Base-by-base conservation (phyloP, 192 early-diverging fungal species). In the Entophlyctis luteolus region DNA sequence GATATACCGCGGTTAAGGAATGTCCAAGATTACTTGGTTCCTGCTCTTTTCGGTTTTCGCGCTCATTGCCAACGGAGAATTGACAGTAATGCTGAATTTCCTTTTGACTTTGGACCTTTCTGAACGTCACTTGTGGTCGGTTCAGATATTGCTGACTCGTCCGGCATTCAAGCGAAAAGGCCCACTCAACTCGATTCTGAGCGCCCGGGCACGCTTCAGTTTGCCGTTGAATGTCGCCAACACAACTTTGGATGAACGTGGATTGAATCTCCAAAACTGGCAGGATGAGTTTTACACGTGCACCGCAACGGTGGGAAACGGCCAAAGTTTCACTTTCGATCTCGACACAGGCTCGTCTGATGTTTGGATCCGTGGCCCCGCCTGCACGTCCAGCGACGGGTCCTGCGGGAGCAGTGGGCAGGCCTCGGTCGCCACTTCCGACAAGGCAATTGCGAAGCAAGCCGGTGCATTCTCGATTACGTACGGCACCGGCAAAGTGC, bases 261-360 rank as follows among this genome's bases (percentile, higher is more conserved):
- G n/a, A 42, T 42, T n/a, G 39, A 12, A 12, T 42, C 62, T 72
- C 18, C 47, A 35, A 3, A 58, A 73, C 47, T 53, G 36, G 23
- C 18, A n/a, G 14, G 62, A 73, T 48, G 39, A 20, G 20, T 42
- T 68, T 10, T 73, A 73, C 46, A 67, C 52, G 27, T 22, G 47
- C 48, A 31, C 45, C 4, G 71, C 63, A 28, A 57, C 34, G 22
- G 27, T 67, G 32, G 67, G 59, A n/a, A n/a, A n/a, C 29, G 54
- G 54, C 35, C 68, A 70, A 42, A 58, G 42, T 10, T 54, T 75
- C 52, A 48, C 33, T 35, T 55, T 78, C 16, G 68, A 75, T 54
- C 50, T 76, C 6, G 76, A 77, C 57, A 77, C 76, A 14, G 72
- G 72, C 16, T 68, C 68, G 33, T 56, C 62, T 18, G 76, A 75